Evolutionary conservation across 2,329 filamentous ascomycete genomes (phyloP).

Genomic region (Cladobotryum mycophilum): DNA sequence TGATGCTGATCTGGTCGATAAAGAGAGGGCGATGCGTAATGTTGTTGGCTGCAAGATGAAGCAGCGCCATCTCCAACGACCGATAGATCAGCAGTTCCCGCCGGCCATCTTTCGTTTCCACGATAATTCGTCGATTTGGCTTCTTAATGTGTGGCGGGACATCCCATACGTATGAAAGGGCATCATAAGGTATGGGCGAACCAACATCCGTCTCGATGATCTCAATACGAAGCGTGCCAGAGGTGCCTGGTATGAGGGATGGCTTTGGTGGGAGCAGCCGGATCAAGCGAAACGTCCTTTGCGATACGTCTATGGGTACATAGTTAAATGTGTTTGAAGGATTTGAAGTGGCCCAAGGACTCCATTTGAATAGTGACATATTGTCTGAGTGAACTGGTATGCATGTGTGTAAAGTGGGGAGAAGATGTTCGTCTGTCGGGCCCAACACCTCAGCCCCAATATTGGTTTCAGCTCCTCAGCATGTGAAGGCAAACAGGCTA

Average conservation of each 20-base stretch:
- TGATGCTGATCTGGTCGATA: conserved; percentile 28
- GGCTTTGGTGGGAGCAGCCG: conserved; percentile 18
- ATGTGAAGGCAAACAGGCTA: too few relatives aligned
- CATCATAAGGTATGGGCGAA: conserved; percentile 17
- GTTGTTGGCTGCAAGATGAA: conserved; percentile 13
- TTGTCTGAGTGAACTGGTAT: too few relatives aligned
- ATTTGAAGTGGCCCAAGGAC: too few relatives aligned
- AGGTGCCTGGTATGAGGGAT: conserved; percentile 13
- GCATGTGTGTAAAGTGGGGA: too few relatives aligned
- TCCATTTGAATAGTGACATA: too few relatives aligned
- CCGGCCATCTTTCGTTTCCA: conserved; percentile 15
- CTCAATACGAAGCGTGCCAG: conserved; percentile 21
- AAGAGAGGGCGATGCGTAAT: conserved; percentile 18
- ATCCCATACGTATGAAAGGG: conserved; percentile 28
- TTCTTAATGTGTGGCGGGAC: not conserved
- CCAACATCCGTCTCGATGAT: conserved; percentile 20
- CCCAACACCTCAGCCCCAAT: too few relatives aligned
- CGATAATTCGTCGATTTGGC: conserved; percentile 21
- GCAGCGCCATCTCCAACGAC: conserved; percentile 25
- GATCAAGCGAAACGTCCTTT: conserved; percentile 19
- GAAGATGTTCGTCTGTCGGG: too few relatives aligned
- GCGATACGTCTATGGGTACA: too few relatives aligned
- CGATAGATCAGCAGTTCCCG: conserved; percentile 19
- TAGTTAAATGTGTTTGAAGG: too few relatives aligned
- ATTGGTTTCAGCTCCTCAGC: too few relatives aligned